Base-by-base conservation (phyloP, 306 rosid species). In the Trichosanthes cucumerina region DNA sequence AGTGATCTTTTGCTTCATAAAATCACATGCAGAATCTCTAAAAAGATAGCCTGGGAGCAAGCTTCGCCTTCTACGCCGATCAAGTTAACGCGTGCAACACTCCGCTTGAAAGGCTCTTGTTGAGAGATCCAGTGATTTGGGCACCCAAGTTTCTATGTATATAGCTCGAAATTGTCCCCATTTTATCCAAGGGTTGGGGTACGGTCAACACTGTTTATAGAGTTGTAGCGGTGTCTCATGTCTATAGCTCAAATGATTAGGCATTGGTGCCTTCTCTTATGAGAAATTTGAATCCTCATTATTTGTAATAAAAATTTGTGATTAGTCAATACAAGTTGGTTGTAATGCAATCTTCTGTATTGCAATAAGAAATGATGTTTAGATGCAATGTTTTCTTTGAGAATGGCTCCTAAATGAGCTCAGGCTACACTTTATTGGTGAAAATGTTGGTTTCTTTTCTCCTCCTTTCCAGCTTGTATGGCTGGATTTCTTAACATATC, bases 21-120 rank as follows among this genome's bases (percentile, higher is more conserved):
- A 83, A 70, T 82, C 87, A 68, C 75, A 46, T 49, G 77, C 96
- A 93, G 97, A 83, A 70, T 87, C 87, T 71, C 84, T 91, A 81
- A 90, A 53, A 70, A 82, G 90, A 80, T 79, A 82, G 83, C 56
- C 44, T 3, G 78, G n/a, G 64, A 79, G 83, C 56, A 79, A 62
- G 80, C 82, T 49, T 24, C 49, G 69, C 3, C 50, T 84, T 81
- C 77, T 39, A 1, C 14, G 18, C 4, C 6, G 24, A 10, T 9
- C 8, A 62, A 23, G 63, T 9, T 23, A 57, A 10, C 64, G 16
- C 16, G 7, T 39, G 50, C 49, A 68, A 46, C 75, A 68, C 33
- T 4, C 0, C 18, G 34, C 19, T 36, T 21, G 28, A 10, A 4
- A n/a, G 6, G 28, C 75, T 68, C 12, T 11, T 10, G 19, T 68